Evolutionary conservation across 805 yeast genomes (phyloP).

Genomic region (Saturnispora mendoncae): DNA sequence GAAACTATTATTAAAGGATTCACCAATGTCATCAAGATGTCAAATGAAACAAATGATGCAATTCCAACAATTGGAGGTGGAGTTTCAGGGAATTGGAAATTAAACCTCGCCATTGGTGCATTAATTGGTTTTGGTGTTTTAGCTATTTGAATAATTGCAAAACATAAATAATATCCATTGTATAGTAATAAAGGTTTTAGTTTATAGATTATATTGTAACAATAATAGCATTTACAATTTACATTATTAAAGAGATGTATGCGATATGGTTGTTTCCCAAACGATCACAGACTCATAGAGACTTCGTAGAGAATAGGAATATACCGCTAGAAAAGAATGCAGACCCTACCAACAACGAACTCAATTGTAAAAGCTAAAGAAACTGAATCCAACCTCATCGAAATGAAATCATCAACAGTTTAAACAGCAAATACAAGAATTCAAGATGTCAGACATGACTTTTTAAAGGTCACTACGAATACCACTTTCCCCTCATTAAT

Average conservation of each 20-base stretch:
- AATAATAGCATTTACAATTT: too few species aligned
- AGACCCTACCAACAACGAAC: conserved; percentile 52
- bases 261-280: conserved; percentile 99
- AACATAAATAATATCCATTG: too few species aligned
- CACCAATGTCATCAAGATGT: conserved; percentile 15
- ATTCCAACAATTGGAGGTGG: neutral
- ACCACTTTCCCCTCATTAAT: conserved; percentile 34
- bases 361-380: conserved; percentile 32
- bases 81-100: conserved; percentile 15
- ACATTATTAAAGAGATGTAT: conserved; percentile 46
- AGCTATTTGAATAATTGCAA: conserved; percentile 7
- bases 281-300: conserved; percentile 80
- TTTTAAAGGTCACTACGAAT: conserved; percentile 8
- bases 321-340: conserved; percentile 67
- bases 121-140: conserved; percentile 18
- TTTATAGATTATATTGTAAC: too few species aligned
- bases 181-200: too few species aligned
- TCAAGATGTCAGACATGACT: conserved; percentile 15
- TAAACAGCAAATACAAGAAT: conserved; percentile 11
- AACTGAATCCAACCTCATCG: neutral
- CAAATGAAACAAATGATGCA: conserved; percentile 18
- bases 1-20: conserved; percentile 15
- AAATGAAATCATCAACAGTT: conserved; percentile 8
- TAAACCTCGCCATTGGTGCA: conserved; percentile 18
- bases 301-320: conserved; percentile 99